Evolutionary conservation across 2,329 filamentous ascomycete species (phyloP).

Genomic region (Sporothrix euskadiensis): DNA sequence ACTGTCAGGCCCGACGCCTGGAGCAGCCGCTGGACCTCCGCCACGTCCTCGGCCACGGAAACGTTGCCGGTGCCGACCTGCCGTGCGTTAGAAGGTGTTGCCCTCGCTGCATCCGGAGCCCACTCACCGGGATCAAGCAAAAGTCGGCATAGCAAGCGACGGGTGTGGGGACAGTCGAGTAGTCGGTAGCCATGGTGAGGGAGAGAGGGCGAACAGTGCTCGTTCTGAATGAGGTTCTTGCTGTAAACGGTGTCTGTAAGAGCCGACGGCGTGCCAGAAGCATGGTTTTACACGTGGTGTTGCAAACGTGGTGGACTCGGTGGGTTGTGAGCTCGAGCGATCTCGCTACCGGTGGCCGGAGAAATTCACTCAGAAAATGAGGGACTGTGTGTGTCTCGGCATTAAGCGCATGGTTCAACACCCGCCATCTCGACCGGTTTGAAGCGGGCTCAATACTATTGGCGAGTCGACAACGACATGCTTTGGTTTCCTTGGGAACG

Average conservation of each 20-base stretch:
- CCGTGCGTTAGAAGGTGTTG: neutral
- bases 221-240: neutral
- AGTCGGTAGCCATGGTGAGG: slow-evolving; percentile 40
- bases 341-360: neutral
- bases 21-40: slow-evolving; percentile 82
- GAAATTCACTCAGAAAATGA: slow-evolving; percentile 20
- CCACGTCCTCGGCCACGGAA: slow-evolving; percentile 80
- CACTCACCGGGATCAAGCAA: slow-evolving; percentile 78
- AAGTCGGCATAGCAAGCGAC: slow-evolving; percentile 82
- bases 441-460: neutral
- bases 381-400: neutral
- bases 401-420: neutral
- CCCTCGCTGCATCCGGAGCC: neutral
- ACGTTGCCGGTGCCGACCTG: slow-evolving; percentile 77
- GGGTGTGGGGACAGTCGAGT: slow-evolving; percentile 62
- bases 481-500: neutral
- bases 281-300: slow-evolving; percentile 3
- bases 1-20: slow-evolving; percentile 78
- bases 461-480: neutral
- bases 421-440: neutral
- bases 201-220: neutral
- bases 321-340: neutral
- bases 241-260: neutral
- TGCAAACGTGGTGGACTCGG: neutral
- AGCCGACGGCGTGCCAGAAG: slow-evolving; percentile 3